Evolutionary conservation across 2,329 filamentous ascomycete genomes (phyloP).

Genomic region (Fusarium cyanostomum): DNA sequence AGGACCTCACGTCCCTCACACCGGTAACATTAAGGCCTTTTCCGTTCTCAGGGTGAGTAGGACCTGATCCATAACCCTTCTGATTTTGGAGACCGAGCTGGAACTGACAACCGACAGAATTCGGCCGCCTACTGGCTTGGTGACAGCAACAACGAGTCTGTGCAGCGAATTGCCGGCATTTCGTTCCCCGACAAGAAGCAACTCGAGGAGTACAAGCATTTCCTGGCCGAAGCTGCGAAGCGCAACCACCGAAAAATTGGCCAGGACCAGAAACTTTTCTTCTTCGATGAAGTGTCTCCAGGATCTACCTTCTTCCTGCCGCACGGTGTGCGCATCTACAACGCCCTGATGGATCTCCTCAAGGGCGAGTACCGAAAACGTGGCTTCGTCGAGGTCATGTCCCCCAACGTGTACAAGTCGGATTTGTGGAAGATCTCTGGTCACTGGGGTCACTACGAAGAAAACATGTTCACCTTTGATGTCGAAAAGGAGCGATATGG

Average conservation of each 20-base stretch:
- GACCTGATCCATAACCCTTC: background rate
- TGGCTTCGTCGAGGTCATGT: constrained; percentile 93
- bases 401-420: constrained; percentile 94
- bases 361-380: constrained; percentile 91
- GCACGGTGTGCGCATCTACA: constrained; percentile 93
- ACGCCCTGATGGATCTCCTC: constrained; percentile 83
- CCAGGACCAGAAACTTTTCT: constrained; percentile 95
- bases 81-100: background rate
- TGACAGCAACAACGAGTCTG: constrained; percentile 90
- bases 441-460: constrained; percentile 86
- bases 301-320: constrained; percentile 93
- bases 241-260: constrained; percentile 94
- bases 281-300: constrained; percentile 94
- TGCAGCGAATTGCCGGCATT: constrained; percentile 96
- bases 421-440: constrained; percentile 94
- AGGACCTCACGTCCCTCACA: constrained; percentile 92
- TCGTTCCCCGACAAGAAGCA: constrained; percentile 96
- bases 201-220: constrained; percentile 92
- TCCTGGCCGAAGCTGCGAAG: constrained; percentile 97
- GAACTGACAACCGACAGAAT: constrained; percentile 63
- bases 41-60: constrained; percentile 80
- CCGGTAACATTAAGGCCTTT: constrained; percentile 93
- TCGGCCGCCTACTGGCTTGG: constrained; percentile 88
- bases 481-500: constrained; percentile 78
- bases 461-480: constrained; percentile 85